Evolutionary conservation across 2,329 filamentous ascomycete genomes (phyloP), one percentile per base, ranked within the genome.

Genomic region (Talaromyces amestolkiae): DNA sequence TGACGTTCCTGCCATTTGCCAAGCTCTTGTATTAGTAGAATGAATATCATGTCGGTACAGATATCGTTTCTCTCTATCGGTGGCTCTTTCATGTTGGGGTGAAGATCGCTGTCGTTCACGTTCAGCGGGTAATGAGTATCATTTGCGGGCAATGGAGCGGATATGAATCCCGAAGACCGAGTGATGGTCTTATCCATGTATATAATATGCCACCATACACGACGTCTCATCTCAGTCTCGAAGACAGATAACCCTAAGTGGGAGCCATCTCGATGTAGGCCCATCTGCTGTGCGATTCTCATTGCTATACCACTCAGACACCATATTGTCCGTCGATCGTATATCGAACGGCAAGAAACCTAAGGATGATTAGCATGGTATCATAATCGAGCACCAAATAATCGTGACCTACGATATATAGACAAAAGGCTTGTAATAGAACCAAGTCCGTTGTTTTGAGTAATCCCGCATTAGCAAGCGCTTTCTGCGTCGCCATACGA

Each of bases 401-500:
- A n/a, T 13, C 7, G 13, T 5, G 24, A 39, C 61, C 19, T 37
- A 63, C 61, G 15, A 63, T 74, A 71, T 88, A 90, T 41, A 89
- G 77, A 17, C 87, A 79, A 45, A 88, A 84, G 0, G 87, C 85
- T 73, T 90, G 87, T 17, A 90, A 75, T 10, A 89, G 82, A 47
- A 87, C 77, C 27, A 87, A 78, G 71, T 87, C 87, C 64, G 87
- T 84, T 9, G 85, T 87, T 65, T 83, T 86, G 1, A 91, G 73
- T 61, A 90, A 84, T 67, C 87, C 85, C 6, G 87, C 87, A 58
- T 85, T 81, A 3, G 87, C 84, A 49, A 90, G 77, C 1, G 86
- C 86, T 71, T 89, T 87, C 70, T 90, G 87, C 3, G 86, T 76
- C 1, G 83, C 87, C 70, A 88, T 87, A 11, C 87, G 84, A 72